Base-by-base conservation (phyloP, 345 rosid species). In the Sapria himalayana region DNA sequence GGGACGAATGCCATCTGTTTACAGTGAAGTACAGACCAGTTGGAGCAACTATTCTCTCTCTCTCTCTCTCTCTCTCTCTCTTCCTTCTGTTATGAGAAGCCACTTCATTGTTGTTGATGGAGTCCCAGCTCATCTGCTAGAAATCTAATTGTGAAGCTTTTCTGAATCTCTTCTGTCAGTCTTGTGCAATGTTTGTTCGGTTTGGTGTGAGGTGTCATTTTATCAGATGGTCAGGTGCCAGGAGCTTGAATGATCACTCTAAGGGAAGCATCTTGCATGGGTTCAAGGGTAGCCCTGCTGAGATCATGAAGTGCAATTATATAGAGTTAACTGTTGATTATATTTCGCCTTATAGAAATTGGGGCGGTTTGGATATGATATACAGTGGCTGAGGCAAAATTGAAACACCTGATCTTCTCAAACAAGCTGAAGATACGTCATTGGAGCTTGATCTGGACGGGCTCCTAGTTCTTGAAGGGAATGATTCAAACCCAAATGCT, bases 301-400 rank as follows among this genome's bases (percentile, higher is more conserved):
- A 50, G 33, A 45, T 52, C 39, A 52, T 52, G 57, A 52, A 52
- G 32, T 52, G 50, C 25, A 52, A 45, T 37, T 44, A 37, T 24
- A 50, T 44, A 10, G 57, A 52, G 45, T 40, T 52, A n/a, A 37
- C 35, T 29, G 3, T 39, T 3, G 57, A 52, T 17, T 37, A 16
- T 29, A 29, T 52, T 14, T 29, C 37, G 16, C 45, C 50, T 20
- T 52, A 52, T 13, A 37, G 57, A 35, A 52, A 52, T 33, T 50
- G 31, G 58, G 58, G 58, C 32, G 58, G 58, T 17, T 54, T 54
- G 45, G 58, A 54, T 32, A 54, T 54, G 58, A 39, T 54, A 15
- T 46, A 51, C 25, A 54, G 58, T 33, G 58, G 52, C 35, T 45
- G 58, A 40, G 58, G 46, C 52, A 54, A 54, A 19, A 54, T 54